Conservation (phyloP, 345 rosid species). For the Arabidopsis arenosa region DNA sequence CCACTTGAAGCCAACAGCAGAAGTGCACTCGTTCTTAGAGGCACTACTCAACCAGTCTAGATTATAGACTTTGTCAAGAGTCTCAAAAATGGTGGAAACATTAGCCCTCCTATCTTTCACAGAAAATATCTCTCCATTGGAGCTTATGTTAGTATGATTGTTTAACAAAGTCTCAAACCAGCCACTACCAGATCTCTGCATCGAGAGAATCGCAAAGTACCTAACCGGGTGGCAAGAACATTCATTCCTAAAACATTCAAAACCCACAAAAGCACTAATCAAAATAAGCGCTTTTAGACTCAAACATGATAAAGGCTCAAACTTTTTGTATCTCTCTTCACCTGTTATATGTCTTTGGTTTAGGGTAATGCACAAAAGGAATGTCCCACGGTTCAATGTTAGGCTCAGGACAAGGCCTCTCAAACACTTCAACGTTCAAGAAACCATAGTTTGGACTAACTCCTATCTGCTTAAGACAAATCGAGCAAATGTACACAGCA, state of each 20-base stretch:
- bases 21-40: constrained; percentile 93
- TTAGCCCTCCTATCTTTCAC: constrained; percentile 90
- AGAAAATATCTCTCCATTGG: constrained; percentile 94
- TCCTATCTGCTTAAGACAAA: constrained; percentile 77
- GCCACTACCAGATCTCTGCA: constrained; percentile 99
- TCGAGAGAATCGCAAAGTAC: constrained; percentile 91
- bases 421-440: constrained; percentile 55
- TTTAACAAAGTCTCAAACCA: constrained; percentile 97
- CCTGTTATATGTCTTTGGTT: constrained; percentile 77
- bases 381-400: constrained; percentile 82
- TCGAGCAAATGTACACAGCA: constrained; percentile 72
- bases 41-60: constrained; percentile 97
- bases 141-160: constrained; percentile 93
- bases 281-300: background rate
- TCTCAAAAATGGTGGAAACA: constrained; percentile 69
- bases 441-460: constrained; percentile 48
- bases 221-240: constrained; percentile 87
- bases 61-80: constrained; percentile 78
- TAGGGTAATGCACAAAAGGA: constrained; percentile 82
- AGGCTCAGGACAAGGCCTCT: constrained; percentile 72
- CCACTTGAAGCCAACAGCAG: constrained; percentile 98
- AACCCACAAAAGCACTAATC: constrained; percentile 16
- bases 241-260: constrained; percentile 63
- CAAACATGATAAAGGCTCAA: background rate
- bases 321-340: constrained; percentile 26